Evolutionary conservation across 176 grass and related monocot genomes (phyloP).

Genomic region (Musa schizocarpa): DNA sequence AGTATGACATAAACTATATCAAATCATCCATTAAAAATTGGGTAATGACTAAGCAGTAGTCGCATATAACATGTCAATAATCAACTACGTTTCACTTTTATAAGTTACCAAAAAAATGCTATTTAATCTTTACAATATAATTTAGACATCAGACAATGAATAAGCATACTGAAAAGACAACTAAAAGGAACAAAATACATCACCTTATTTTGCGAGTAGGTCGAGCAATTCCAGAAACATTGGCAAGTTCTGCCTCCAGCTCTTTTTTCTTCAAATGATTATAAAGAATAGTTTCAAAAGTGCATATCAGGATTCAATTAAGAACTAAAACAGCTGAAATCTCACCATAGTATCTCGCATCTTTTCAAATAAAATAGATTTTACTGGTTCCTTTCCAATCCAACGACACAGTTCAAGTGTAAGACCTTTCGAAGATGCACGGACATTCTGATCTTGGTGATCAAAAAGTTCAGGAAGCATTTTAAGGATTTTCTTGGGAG

Average conservation of each 20-base stretch:
- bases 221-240: slow-evolving; percentile 62
- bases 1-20: too few relatives aligned
- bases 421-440: slow-evolving; percentile 89
- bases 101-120: too few relatives aligned
- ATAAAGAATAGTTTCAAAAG: slow-evolving; percentile 22
- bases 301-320: neutral
- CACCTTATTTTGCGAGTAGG: slow-evolving; percentile 99
- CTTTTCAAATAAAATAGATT: slow-evolving; percentile 95
- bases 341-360: slow-evolving; percentile 98
- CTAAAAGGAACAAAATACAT: slow-evolving; percentile 1
- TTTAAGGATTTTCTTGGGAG: slow-evolving; percentile 90
- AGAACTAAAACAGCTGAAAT: slow-evolving; percentile 15
- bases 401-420: slow-evolving; percentile 94
- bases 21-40: too few relatives aligned
- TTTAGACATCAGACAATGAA: slow-evolving; percentile 36
- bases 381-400: slow-evolving; percentile 97
- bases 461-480: slow-evolving; percentile 96
- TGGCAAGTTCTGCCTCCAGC: slow-evolving; percentile 85
- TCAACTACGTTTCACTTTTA: too few relatives aligned
- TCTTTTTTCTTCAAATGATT: slow-evolving; percentile 87
- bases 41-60: too few relatives aligned
- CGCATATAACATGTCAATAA: too few relatives aligned
- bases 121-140: too few relatives aligned
- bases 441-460: slow-evolving; percentile 90
- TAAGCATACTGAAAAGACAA: slow-evolving; percentile 24